phyloP scores from a whole-genome alignment of 208 protist species.

The Leishmania arabica region DNA sequence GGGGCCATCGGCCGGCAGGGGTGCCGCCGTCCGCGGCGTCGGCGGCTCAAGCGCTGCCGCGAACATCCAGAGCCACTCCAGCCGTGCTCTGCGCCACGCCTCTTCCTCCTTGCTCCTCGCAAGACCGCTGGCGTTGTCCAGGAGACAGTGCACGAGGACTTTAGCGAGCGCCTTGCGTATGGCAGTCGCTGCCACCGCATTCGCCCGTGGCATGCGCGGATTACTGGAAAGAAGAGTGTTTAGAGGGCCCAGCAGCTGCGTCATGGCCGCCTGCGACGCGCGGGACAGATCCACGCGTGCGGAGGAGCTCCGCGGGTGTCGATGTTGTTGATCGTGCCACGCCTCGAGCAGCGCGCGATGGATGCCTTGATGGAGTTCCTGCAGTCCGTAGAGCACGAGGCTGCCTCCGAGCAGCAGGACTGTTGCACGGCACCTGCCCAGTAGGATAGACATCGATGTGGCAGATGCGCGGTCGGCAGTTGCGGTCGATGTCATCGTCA shows the following conservation, averaged over 20 bases:
- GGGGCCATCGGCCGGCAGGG: background rate
- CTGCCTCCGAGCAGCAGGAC: slow-evolving; percentile 68
- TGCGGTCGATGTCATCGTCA: slow-evolving; percentile 7
- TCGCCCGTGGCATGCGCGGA: slow-evolving; percentile 28
- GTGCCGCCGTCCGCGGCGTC: slow-evolving; percentile 9
- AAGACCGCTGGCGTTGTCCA: slow-evolving; percentile 50
- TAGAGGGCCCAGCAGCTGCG: slow-evolving; percentile 31
- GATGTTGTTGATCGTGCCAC: background rate
- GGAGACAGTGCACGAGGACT: slow-evolving; percentile 55
- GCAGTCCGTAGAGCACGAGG: slow-evolving; percentile 55
- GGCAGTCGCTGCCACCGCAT: slow-evolving; percentile 26
- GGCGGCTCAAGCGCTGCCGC: slow-evolving; percentile 48
- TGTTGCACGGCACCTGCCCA: slow-evolving; percentile 31
- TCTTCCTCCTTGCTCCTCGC: slow-evolving; percentile 27
- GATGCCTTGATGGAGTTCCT: slow-evolving; percentile 22
- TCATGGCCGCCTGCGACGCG: slow-evolving; percentile 16
- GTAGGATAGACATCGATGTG: slow-evolving; percentile 1
- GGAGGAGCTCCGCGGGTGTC: background rate
- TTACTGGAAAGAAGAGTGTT: slow-evolving; percentile 43
- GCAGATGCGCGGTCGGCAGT: background rate
- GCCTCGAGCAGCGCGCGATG: slow-evolving; percentile 11
- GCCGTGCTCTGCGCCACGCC: slow-evolving; percentile 32
- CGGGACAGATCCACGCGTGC: background rate
- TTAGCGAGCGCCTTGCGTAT: slow-evolving; percentile 51
- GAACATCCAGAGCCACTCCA: slow-evolving; percentile 53